Evolutionary conservation across 371 early-diverging fungal species (phyloP).

Genomic region (Blastocladiella emersonii): DNA sequence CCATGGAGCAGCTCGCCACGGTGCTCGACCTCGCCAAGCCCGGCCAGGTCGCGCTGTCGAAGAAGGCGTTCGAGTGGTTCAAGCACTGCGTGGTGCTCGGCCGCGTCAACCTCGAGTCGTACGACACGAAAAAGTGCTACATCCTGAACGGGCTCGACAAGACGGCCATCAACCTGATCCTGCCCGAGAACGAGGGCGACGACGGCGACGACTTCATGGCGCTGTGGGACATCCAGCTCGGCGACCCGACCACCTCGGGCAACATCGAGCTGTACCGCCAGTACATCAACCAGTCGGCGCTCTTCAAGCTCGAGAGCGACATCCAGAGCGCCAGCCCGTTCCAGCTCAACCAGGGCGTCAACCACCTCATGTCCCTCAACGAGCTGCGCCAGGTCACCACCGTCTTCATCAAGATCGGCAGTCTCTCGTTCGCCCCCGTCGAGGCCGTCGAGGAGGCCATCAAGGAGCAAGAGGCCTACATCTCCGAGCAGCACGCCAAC

Average conservation of each 20-base stretch:
- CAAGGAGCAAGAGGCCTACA: constrained; percentile 7
- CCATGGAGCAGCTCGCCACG: constrained; percentile 26
- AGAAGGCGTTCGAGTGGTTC: constrained; percentile 16
- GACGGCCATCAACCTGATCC: neutral
- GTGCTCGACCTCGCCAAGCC: constrained; percentile 36
- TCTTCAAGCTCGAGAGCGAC: constrained; percentile 34
- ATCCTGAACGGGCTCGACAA: constrained; percentile 8
- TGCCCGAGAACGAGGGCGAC: constrained; percentile 1
- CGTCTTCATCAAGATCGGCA: constrained; percentile 29
- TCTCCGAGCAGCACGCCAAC: neutral
- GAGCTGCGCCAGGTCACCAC: constrained; percentile 37
- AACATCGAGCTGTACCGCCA: constrained; percentile 19
- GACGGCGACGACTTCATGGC: constrained; percentile 10
- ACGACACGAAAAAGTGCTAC: constrained; percentile 8
- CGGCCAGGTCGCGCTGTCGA: constrained; percentile 12
- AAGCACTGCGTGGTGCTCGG: constrained; percentile 6
- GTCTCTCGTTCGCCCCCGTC: constrained; percentile 3
- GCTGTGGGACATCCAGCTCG: constrained; percentile 19
- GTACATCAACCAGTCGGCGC: constrained; percentile 28
- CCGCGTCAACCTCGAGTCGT: constrained; percentile 3
- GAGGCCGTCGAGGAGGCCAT: constrained; percentile 7
- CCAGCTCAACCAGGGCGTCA: constrained; percentile 17
- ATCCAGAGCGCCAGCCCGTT: constrained; percentile 28
- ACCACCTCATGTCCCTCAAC: constrained; percentile 21
- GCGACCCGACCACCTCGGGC: neutral